Conservation (phyloP, 108 stramenopile genomes). For the Cyclotella kingstonii region DNA sequence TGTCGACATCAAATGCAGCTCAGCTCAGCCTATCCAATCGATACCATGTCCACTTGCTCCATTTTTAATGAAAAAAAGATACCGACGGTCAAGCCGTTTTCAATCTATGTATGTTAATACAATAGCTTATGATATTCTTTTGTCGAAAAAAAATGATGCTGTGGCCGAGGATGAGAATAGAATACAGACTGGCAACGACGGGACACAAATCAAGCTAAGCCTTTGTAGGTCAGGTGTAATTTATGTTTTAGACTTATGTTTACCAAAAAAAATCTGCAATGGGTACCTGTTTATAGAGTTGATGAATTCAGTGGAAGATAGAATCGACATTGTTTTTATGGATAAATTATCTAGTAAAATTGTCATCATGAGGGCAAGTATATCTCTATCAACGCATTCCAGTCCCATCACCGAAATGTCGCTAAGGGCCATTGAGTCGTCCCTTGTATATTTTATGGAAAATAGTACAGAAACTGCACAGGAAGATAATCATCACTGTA, state of each 20-base stretch:
- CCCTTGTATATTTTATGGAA: conserved; percentile 18
- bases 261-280: conserved; percentile 12
- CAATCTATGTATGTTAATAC: conserved; percentile 26
- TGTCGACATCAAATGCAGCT: conserved; percentile 15
- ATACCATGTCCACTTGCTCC: conserved; percentile 46
- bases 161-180: background rate
- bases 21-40: conserved; percentile 31
- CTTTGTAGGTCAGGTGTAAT: conserved; percentile 47
- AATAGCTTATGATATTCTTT: conserved; percentile 61
- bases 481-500: background rate
- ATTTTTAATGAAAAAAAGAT: conserved; percentile 17
- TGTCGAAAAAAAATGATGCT: conserved; percentile 18
- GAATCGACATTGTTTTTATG: conserved; percentile 42
- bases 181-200: background rate
- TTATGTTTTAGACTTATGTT: conserved; percentile 47
- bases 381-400: conserved; percentile 21
- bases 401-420: conserved; percentile 49
- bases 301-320: conserved; percentile 46
- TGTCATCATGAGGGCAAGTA: conserved; percentile 23
- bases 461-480: background rate
- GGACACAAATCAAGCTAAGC: conserved; percentile 11
- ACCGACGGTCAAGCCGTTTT: conserved; percentile 16
- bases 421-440: conserved; percentile 53
- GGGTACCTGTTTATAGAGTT: conserved; percentile 12
- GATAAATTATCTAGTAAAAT: background rate